Evolutionary conservation across 2,329 filamentous ascomycete genomes (phyloP), one percentile per base, ranked within the genome.

Genomic region (Trichoderma sp.): DNA sequence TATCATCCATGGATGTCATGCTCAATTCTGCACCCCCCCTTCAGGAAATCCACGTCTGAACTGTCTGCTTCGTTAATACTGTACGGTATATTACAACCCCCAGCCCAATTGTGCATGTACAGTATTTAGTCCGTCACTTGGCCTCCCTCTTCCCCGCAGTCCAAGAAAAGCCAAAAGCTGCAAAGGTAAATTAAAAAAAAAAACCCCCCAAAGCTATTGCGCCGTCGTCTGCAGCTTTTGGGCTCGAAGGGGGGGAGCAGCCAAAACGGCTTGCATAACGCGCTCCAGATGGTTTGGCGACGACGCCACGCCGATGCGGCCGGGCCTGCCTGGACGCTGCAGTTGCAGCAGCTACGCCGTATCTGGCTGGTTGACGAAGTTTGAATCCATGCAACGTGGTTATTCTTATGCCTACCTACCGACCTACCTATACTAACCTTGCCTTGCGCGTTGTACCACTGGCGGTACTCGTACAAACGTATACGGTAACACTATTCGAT

Each of bases 131-230:
- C n/a, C 52, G 45, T 34, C 52, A 27, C 15, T 6, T 15, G 48
- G 37, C 37, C 39, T 39, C 27, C 19, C 32, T 19, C n/a, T 48
- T 65, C 61, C 61, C 61, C 61, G 61, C 61, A 65, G 17, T 56
- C 29, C 42, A 48, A 48, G 42, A 48, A 48, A 48, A 19, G n/a
- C n/a, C 42, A 48, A 45, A 22, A 22, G 22, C 42, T 48, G 42
- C 42, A 34, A 45, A 15, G 15, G 22, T 57, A 48, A 57, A 65
- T 65, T 65, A 52, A 39, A 57, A 37, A 15, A n/a, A n/a, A n/a
- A n/a, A n/a, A n/a, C n/a, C n/a, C n/a, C 52, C 48, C 50, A 65
- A 65, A n/a, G 42, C 61, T 57, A 65, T 57, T 57, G 61, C 32
- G n/a, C 61, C 12, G 34, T 57, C 52, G 22, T 56, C 27, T 57